phyloP scores from a whole-genome alignment of 2,329 filamentous ascomycete genomes.

The Emergomyces orientalis region DNA sequence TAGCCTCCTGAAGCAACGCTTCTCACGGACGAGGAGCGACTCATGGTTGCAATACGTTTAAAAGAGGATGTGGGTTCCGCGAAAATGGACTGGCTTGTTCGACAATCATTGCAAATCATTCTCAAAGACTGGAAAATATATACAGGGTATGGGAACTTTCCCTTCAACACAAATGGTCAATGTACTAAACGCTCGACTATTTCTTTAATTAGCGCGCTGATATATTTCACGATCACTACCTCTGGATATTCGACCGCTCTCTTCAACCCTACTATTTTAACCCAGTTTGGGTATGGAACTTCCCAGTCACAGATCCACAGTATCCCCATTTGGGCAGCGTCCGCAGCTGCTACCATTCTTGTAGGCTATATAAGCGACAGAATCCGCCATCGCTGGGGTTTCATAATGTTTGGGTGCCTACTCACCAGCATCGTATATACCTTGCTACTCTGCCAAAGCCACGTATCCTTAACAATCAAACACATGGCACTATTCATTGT shows the following conservation, averaged over 20 bases:
- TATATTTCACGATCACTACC: constrained; percentile 53
- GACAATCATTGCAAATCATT: constrained; percentile 39
- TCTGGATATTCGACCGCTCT: constrained; percentile 37
- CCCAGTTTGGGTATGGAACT: constrained; percentile 47
- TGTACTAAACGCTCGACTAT: neutral
- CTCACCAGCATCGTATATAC: constrained; percentile 48
- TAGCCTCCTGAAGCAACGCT: constrained; percentile 40
- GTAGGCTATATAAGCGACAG: constrained; percentile 44
- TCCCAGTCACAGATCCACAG: constrained; percentile 43
- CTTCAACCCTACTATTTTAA: constrained; percentile 37
- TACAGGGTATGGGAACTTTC: constrained; percentile 25
- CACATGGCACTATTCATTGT: constrained; percentile 50
- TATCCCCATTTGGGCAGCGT: constrained; percentile 52
- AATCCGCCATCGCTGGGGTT: constrained; percentile 44
- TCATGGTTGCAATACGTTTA: constrained; percentile 36
- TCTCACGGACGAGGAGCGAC: constrained; percentile 38
- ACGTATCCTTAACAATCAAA: constrained; percentile 40
- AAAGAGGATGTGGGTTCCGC: constrained; percentile 35
- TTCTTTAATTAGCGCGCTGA: constrained; percentile 38
- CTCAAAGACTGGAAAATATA: constrained; percentile 42
- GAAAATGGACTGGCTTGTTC: constrained; percentile 47
- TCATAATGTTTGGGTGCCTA: constrained; percentile 43
- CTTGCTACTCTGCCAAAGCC: constrained; percentile 43
- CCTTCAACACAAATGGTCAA: neutral
- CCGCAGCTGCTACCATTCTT: constrained; percentile 48